Evolutionary conservation across 2,329 filamentous ascomycete genomes (phyloP).

Genomic region (Fusarium armeniacum): DNA sequence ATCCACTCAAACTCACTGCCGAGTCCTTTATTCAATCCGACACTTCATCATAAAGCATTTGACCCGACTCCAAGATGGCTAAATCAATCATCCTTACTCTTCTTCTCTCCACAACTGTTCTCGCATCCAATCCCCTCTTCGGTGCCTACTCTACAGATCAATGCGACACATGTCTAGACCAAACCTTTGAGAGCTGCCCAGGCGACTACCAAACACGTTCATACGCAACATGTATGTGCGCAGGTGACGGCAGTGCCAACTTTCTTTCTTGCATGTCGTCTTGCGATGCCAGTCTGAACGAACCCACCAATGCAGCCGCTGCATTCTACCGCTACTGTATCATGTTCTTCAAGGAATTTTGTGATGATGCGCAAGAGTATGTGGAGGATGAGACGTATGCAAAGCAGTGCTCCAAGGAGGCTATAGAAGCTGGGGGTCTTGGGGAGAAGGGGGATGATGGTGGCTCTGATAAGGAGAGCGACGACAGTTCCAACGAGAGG

Average conservation of each 20-base stretch:
- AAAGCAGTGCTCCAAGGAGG: not conserved
- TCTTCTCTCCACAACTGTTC: not conserved
- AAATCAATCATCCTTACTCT: not conserved
- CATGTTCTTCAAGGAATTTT: not conserved
- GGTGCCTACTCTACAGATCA: not conserved
- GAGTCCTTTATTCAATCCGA: not conserved
- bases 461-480: not conserved
- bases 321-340: not conserved
- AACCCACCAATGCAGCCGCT: not conserved
- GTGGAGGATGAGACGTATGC: not conserved
- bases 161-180: constrained; percentile 3
- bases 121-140: not conserved
- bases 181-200: constrained; percentile 1
- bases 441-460: not conserved
- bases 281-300: not conserved
- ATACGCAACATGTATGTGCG: constrained; percentile 12
- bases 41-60: not conserved
- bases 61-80: not conserved
- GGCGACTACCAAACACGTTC: not conserved
- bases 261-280: not conserved
- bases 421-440: not conserved
- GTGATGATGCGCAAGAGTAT: not conserved
- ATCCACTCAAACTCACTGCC: not conserved
- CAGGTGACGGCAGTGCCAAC: not conserved
- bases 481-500: not conserved